Conservation (phyloP, 2,329 filamentous ascomycete species). For the Colletotrichum lindemuthianum region DNA sequence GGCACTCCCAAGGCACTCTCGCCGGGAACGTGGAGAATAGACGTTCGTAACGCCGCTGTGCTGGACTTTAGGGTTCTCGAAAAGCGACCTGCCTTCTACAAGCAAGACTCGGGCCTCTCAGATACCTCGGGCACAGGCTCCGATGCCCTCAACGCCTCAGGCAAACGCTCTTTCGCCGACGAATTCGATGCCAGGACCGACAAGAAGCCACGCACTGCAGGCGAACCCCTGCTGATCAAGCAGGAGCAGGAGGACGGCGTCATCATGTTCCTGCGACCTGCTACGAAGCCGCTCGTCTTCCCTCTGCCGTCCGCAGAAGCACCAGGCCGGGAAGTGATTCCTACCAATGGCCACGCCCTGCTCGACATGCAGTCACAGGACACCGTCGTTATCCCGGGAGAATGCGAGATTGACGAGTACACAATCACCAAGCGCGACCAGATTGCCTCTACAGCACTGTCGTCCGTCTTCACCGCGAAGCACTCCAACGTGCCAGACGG, state of each 20-base stretch:
- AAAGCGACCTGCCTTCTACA: slow-evolving; percentile 58
- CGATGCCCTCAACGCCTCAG: slow-evolving; percentile 55
- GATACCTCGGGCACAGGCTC: slow-evolving; percentile 43
- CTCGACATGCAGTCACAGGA: slow-evolving; percentile 61
- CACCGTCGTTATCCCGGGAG: slow-evolving; percentile 59
- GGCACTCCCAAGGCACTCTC: slow-evolving; percentile 57
- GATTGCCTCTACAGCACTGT: slow-evolving; percentile 65
- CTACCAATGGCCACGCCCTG: slow-evolving; percentile 59
- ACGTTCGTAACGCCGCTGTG: slow-evolving; percentile 58
- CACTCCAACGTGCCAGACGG: slow-evolving; percentile 63
- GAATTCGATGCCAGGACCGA: slow-evolving; percentile 52
- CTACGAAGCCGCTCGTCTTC: slow-evolving; percentile 61
- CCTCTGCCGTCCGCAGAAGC: slow-evolving; percentile 56
- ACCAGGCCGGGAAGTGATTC: slow-evolving; percentile 58
- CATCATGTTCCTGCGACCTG: slow-evolving; percentile 64
- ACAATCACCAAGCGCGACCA: slow-evolving; percentile 64
- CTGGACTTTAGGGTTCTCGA: slow-evolving; percentile 68
- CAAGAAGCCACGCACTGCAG: slow-evolving; percentile 54
- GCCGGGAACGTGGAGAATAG: slow-evolving; percentile 68
- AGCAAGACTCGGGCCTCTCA: slow-evolving; percentile 38
- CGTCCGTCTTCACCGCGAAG: slow-evolving; percentile 65
- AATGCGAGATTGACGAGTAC: slow-evolving; percentile 63
- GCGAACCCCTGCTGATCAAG: slow-evolving; percentile 39
- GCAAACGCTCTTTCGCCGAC: slow-evolving; percentile 62
- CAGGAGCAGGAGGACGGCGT: slow-evolving; percentile 57